Conservation (phyloP, 257 asterid genomes). For the Nyctanthes arbortristis region DNA sequence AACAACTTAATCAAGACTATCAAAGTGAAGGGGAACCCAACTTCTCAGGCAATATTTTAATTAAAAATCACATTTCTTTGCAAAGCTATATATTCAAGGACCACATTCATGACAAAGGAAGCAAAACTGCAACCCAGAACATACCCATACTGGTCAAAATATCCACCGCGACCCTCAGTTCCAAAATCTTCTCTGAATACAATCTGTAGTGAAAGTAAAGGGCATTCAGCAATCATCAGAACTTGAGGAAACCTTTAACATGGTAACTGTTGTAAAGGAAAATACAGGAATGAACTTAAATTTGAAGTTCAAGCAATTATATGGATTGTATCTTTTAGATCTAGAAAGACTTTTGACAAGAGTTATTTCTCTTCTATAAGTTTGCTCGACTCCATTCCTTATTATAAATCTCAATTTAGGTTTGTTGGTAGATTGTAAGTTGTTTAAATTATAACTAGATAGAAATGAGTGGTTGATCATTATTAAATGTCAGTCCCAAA, state of each 20-base stretch:
- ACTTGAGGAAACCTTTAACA: background rate
- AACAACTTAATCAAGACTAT: background rate
- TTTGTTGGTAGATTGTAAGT: no score
- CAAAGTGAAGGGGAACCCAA: conserved; percentile 8
- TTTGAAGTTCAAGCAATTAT: background rate
- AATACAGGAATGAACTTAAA: background rate
- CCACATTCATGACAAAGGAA: conserved; percentile 21
- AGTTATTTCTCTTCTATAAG: background rate
- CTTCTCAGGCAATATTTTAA: conserved; percentile 4
- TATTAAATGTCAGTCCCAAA: no score
- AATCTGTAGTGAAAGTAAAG: conserved; percentile 52
- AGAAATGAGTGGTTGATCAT: no score
- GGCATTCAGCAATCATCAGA: conserved; percentile 8
- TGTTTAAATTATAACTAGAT: no score
- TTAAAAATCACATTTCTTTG: background rate
- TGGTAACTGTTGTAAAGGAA: background rate
- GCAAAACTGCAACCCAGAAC: conserved; percentile 23
- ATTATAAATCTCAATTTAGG: no score
- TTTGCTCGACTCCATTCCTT: no score
- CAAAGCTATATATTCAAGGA: background rate
- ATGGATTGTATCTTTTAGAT: background rate
- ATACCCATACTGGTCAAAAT: conserved; percentile 97
- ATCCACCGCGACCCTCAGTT: conserved; percentile 99
- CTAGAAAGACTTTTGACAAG: background rate
- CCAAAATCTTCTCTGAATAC: conserved; percentile 99